A percentile compares a stretch with the other conserved stretches of the same genome.
phyloP scores from a whole-genome alignment of 176 grass and related monocot species.

The Oryza glumipatula region DNA sequence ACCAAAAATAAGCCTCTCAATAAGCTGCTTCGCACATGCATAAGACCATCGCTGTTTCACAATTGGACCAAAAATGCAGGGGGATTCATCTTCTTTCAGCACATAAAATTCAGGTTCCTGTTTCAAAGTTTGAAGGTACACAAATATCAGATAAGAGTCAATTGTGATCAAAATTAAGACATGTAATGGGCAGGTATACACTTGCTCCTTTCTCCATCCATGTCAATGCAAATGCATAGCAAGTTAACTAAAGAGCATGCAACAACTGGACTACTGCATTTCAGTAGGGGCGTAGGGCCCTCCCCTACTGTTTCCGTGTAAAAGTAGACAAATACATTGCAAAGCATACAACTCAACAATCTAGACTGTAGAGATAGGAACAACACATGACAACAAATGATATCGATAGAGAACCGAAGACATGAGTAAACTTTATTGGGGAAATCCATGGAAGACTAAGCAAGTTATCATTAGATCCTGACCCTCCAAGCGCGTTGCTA shows the following conservation, averaged over 20 bases:
- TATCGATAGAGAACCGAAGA: no score
- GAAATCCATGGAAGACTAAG: neutral
- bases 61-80: constrained; percentile 91
- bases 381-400: no score
- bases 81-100: constrained; percentile 89
- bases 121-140: constrained; percentile 30
- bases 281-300: no score
- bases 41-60: constrained; percentile 97
- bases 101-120: constrained; percentile 91
- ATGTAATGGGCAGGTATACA: constrained; percentile 1
- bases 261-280: neutral
- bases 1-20: constrained; percentile 97
- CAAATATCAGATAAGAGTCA: constrained; percentile 28
- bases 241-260: neutral
- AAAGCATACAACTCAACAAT: no score
- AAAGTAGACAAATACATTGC: no score
- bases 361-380: no score
- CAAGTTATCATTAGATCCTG: neutral
- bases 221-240: neutral
- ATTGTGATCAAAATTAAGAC: neutral
- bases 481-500: neutral
- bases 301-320: no score
- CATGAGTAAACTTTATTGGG: neutral
- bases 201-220: neutral
- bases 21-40: constrained; percentile 94